Base-by-base conservation (phyloP, 495 filamentous ascomycete genomes). In the Aspergillus coremiiformis region DNA sequence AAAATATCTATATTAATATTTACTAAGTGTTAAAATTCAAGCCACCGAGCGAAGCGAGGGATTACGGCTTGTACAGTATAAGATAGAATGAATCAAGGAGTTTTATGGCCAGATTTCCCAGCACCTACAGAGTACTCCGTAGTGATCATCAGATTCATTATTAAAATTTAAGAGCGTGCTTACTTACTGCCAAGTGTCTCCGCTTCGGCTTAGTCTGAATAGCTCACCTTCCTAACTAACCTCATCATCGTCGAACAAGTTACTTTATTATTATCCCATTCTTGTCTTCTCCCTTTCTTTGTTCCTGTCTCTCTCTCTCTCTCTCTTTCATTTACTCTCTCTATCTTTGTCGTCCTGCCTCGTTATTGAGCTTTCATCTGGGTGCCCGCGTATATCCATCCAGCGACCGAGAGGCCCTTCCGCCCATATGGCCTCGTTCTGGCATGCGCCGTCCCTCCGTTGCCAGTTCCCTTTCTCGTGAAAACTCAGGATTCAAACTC, bases 101-200 rank as follows among this genome's bases (percentile, higher is more conserved):
- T n/a, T n/a, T n/a, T n/a, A n/a, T n/a, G n/a, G n/a, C n/a, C n/a
- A n/a, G n/a, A n/a, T n/a, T n/a, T n/a, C n/a, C n/a, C n/a, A n/a
- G n/a, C n/a, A n/a, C n/a, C n/a, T n/a, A n/a, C n/a, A n/a, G n/a
- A n/a, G n/a, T n/a, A n/a, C n/a, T n/a, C n/a, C n/a, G n/a, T n/a
- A n/a, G n/a, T n/a, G n/a, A n/a, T n/a, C n/a, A n/a, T n/a, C n/a
- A n/a, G n/a, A n/a, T n/a, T n/a, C n/a, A n/a, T n/a, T n/a, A n/a
- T n/a, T n/a, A n/a, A n/a, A n/a, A n/a, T n/a, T n/a, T n/a, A 14
- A 10, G 32, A 35, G 9, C 14, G 9, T 14, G 10, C 12, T 12
- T 32, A 27, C 9, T 37, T 52, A 47, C 37, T 52, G 60, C 60
- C 59, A 62, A 58, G 59, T 47, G 11, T 48, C 59, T 62, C 59